Conservation (phyloP, 176 grass and related monocot genomes). For the Thinopyrum elongatum region DNA sequence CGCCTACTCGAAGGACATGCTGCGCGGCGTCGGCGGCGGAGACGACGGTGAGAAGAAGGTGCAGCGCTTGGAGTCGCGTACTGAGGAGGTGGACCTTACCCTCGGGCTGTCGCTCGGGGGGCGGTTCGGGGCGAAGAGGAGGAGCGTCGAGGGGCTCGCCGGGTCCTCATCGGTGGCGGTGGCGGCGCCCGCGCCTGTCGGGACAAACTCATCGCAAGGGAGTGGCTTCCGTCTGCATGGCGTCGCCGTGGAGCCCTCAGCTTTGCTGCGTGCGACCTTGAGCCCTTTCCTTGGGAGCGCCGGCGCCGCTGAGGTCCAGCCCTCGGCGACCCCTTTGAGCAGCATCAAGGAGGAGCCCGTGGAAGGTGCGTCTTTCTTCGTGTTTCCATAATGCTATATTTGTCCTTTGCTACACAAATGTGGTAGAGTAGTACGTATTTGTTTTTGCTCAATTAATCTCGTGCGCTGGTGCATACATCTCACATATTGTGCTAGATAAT, state of each 20-base stretch:
- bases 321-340: not conserved
- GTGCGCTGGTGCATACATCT: not conserved
- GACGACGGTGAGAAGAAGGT: not conserved
- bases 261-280: too few species aligned
- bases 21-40: constrained; percentile 6
- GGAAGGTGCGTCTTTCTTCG: constrained; percentile 31
- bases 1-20: constrained; percentile 34
- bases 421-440: not conserved
- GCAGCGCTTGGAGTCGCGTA: not conserved
- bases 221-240: too few species aligned
- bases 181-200: constrained; percentile 18
- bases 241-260: too few species aligned
- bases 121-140: constrained; percentile 38
- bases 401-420: not conserved
- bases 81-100: constrained; percentile 59
- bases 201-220: constrained; percentile 25
- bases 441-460: not conserved
- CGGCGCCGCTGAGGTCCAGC: not conserved
- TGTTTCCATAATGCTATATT: constrained; percentile 10
- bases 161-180: constrained; percentile 53
- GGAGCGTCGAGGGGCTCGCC: constrained; percentile 23
- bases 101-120: constrained; percentile 78
- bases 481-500: not conserved
- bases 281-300: not conserved
- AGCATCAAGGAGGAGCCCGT: not conserved